Base-by-base conservation (phyloP, 495 filamentous ascomycete species). In the Hypoxylon intermedium region DNA sequence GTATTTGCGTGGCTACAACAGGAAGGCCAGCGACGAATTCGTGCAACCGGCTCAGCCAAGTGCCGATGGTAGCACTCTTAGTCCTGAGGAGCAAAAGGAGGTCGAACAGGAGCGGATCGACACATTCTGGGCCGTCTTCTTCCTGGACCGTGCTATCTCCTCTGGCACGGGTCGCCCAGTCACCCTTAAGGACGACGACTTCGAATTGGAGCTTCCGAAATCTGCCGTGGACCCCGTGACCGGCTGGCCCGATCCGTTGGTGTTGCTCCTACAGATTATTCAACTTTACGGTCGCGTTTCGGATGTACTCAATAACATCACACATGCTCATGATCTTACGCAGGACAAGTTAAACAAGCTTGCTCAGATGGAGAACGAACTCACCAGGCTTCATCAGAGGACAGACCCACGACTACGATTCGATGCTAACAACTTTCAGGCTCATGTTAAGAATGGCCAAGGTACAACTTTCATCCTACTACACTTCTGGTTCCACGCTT, bases 401-500 rank as follows among this genome's bases (percentile, higher is more conserved):
- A 77, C 91, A 47, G 87, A 90, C 23, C 79, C 81, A 7, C 81
- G 79, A 46, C 82, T 95, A 34, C 86, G 89, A 69, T 93, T 95
- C 75, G 89, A 90, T 69, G 88, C 87, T 12, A 76, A 81, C 45
- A 92, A 92, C 69, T 92, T 93, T 62, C 85, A 86, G 60, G 79
- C 86, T 16, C 92, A 93, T 63, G 87, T 89, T 11, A 88, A 86
- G 66, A 82, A 82, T 23, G 85, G 89, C 33, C 88, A 93, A 58
- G 88, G 90, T 21, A 89, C 89, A 9, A 92, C 89, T 41, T 95
- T 93, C 56, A 88, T 93, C 48, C 79, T 95, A n/a, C 77, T 93
- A 23, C 91, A 95, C 68, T 91, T 93, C 68, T 95, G 91, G 91
- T 93, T 93, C 65, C 91, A 95, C 64, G 89, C 91, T 0, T 74